Evolutionary conservation across 352 stramenopile genomes (phyloP), one percentile per base, ranked within the genome.

Genomic region (Phytophthora fragariae): DNA sequence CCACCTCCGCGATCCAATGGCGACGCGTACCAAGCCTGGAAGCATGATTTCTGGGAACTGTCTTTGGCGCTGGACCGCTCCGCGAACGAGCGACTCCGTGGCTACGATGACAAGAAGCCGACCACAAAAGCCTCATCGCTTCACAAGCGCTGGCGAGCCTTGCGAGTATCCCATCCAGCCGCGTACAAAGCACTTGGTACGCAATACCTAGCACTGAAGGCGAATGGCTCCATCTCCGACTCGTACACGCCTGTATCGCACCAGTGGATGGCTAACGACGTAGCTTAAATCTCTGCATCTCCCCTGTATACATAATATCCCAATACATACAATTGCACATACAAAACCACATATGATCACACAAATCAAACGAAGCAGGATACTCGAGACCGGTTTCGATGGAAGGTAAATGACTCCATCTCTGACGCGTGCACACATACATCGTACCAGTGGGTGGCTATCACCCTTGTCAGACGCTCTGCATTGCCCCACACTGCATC

Each of bases 91-190:
- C 47, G 31, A 8, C n/a, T 57, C 2, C 8, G 47, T 12, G 12
- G 14, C 14, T 50, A 15, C 47, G 59, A 57, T 17, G 29, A n/a
- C 10, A 65, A 24, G 8, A 63, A 63, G 15, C 57, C 57, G 12
- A 44, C 39, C 12, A 4, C 19, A 3, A 54, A 63, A 33, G 21
- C 57, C 10, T 24, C 7, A 5, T 50, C 17, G 17, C 17, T 50
- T 9, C 44, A 17, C 17, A 50, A 50, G 15, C 44, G 44, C 44
- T 50, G 17, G 44, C 14, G 44, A 50, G 1, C 14, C 2, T 21
- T 50, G 44, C 17, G 14, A 12, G 1, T 6, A 21, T 21, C 44
- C 2, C 44, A 50, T 21, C 44, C 14, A 19, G 5, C 15, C 2
- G 17, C 19, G 19, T 21, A 21, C 19, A 21, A 21, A 21, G 19